Base-by-base conservation (phyloP, 805 yeast species). In the Wickerhamomyces ciferrii region DNA sequence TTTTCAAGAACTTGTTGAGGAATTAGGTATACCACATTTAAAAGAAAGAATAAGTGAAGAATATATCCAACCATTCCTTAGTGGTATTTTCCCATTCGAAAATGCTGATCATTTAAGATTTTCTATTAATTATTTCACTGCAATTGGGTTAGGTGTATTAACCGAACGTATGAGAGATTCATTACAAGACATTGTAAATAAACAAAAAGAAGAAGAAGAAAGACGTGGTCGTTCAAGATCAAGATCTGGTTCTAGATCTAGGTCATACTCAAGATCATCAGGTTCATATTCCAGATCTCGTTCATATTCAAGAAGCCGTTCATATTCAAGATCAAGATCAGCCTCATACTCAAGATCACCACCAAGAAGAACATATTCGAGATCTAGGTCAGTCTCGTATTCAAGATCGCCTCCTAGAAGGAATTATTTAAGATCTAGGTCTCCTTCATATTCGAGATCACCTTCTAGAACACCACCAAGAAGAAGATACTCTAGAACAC, bases 81-180 rank as follows among this genome's bases (percentile, higher is more conserved):
- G 49, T 2, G 88, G 88, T 0, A 53, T 91, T 35, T 87, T 91
- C 56, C 97, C 96, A 0, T 58, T 25, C 13, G 66, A 64, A 2
- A 72, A 72, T 45, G 70, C 72, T 6, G 83, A 79, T 10, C 68
- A 77, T 52, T 67, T 84, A 14, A 71, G 92, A 48, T 92, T 91
- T 61, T 76, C 95, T 2, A 89, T 90, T 60, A 92, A 92, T 60
- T 92, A 75, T 61, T 92, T 92, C 64, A 92, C 97, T 0, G 97
- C 97, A 1, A 89, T 92, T 50, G 95, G 95, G 0, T 62, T 92
- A 42, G 97, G 97, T 40, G 74, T 76, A 2, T 61, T 92, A 47
- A 91, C 98, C 0, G 96, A 88, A 35, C 76, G 69, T 1, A 85
- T 91, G 95, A 77, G 98, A 66, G 74, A 69, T 5, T 70, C 66